phyloP scores from a whole-genome alignment of 129 eudicot genomes.

The Flaveria bidentis region DNA sequence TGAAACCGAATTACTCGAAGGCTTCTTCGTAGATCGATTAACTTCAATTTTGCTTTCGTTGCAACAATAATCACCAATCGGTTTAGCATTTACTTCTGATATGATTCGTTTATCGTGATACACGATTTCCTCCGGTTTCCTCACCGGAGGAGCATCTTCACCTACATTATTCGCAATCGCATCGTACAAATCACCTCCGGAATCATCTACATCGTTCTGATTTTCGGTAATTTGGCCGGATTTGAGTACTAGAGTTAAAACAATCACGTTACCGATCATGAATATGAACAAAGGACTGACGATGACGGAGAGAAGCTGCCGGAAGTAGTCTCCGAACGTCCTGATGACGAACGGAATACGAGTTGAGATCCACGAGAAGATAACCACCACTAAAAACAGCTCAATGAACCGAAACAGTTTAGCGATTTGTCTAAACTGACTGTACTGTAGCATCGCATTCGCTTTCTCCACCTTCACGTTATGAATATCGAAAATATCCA shows the following conservation, averaged over 20 bases:
- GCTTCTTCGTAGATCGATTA: slow-evolving; percentile 2
- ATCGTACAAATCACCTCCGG: slow-evolving; percentile 38
- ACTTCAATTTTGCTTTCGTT: slow-evolving; percentile 9
- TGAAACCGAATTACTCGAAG: slow-evolving; percentile 9
- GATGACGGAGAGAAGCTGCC: slow-evolving; percentile 39
- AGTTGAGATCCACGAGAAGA: slow-evolving; percentile 60
- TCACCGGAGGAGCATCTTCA: slow-evolving; percentile 23
- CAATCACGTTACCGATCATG: slow-evolving; percentile 68
- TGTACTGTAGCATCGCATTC: slow-evolving; percentile 39
- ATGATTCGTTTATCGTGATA: slow-evolving; percentile 62
- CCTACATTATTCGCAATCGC: slow-evolving; percentile 26
- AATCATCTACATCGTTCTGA: slow-evolving; percentile 19
- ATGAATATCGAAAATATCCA: slow-evolving; percentile 52
- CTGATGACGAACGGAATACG: slow-evolving; percentile 63
- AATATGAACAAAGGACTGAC: slow-evolving; percentile 70
- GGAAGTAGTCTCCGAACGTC: slow-evolving; percentile 54
- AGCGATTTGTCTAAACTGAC: slow-evolving; percentile 37
- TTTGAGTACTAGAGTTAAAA: slow-evolving; percentile 58
- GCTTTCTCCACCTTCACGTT: slow-evolving; percentile 49
- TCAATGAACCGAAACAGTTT: slow-evolving; percentile 63
- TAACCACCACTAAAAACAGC: slow-evolving; percentile 32
- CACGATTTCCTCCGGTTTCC: slow-evolving; percentile 34
- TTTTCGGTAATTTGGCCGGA: slow-evolving; percentile 51
- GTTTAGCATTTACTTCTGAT: slow-evolving; percentile 28
- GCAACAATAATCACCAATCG: not conserved